Conservation (phyloP, 331 rosid species). For the Stylosanthes scabra region DNA sequence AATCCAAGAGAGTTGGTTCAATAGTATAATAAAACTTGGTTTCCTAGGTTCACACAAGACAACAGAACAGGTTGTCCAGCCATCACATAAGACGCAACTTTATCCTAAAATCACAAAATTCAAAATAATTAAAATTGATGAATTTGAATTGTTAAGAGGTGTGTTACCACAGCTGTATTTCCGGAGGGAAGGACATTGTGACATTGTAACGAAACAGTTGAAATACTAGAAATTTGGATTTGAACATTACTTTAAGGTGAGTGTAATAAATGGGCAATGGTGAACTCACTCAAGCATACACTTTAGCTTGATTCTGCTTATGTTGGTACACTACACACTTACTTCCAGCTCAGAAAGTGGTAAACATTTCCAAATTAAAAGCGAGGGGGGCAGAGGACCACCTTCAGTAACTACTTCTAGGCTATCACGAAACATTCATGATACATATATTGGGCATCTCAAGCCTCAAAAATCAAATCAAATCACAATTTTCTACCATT, state of each 20-base stretch:
- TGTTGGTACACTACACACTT: background rate
- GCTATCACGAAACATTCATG: constrained; percentile 19
- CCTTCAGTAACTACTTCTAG: constrained; percentile 7
- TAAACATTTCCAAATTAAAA: constrained; percentile 25
- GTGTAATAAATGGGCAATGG: no score
- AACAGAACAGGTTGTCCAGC: constrained; percentile 5
- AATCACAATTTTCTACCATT: constrained; percentile 31
- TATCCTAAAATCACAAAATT: no score
- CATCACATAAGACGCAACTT: background rate
- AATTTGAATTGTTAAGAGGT: no score
- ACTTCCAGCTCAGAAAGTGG: constrained; percentile 17
- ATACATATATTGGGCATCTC: background rate
- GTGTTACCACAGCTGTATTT: no score
- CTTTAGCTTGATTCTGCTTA: no score
- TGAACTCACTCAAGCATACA: no score
- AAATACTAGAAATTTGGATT: constrained; percentile 28
- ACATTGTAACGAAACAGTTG: constrained; percentile 16
- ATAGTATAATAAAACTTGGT: background rate
- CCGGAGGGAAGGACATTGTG: background rate
- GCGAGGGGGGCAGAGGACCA: constrained; percentile 38
- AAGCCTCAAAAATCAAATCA: constrained; percentile 21
- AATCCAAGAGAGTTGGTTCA: background rate
- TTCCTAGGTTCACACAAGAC: background rate
- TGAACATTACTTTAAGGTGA: constrained; percentile 14
- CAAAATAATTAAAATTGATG: no score